phyloP scores from a whole-genome alignment of 805 yeast genomes.

The Schizosaccharomyces lindneri region DNA sequence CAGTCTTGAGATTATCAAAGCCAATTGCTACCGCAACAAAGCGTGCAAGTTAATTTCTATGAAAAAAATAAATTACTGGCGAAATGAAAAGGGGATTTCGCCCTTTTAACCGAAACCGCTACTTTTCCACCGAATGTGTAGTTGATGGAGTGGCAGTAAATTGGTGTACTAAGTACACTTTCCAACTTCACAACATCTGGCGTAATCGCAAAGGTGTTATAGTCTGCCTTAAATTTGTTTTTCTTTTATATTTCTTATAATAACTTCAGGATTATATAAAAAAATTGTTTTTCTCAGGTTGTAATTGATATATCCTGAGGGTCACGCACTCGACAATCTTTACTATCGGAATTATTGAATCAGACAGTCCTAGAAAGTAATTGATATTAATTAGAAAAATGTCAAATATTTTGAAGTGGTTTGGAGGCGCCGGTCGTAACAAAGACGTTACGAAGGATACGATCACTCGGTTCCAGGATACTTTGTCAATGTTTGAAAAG shows the following conservation, averaged over 20 bases:
- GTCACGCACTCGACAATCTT: too few species aligned
- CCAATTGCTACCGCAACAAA: background rate
- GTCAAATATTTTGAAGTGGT: background rate
- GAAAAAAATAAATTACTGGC: background rate
- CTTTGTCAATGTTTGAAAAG: conserved; percentile 63
- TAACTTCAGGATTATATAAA: too few species aligned
- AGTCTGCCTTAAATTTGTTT: too few species aligned
- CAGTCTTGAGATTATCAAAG: background rate
- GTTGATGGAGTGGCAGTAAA: background rate
- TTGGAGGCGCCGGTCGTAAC: conserved; percentile 9
- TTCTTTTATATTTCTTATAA: too few species aligned
- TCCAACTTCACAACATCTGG: too few species aligned
- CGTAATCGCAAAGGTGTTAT: too few species aligned
- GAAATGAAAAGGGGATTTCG: background rate
- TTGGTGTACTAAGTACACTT: too few species aligned
- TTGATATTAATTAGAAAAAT: background rate
- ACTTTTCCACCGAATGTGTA: background rate
- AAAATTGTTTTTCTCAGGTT: too few species aligned
- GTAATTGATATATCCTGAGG: too few species aligned
- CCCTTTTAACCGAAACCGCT: background rate
- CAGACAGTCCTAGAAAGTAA: too few species aligned
- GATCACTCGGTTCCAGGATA: conserved; percentile 69
- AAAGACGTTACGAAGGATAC: conserved; percentile 83
- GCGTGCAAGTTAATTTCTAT: background rate
- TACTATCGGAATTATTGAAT: too few species aligned